phyloP scores from a whole-genome alignment of 1,284 basidiomycete genomes.

The Microbotryomycetes sp. region DNA sequence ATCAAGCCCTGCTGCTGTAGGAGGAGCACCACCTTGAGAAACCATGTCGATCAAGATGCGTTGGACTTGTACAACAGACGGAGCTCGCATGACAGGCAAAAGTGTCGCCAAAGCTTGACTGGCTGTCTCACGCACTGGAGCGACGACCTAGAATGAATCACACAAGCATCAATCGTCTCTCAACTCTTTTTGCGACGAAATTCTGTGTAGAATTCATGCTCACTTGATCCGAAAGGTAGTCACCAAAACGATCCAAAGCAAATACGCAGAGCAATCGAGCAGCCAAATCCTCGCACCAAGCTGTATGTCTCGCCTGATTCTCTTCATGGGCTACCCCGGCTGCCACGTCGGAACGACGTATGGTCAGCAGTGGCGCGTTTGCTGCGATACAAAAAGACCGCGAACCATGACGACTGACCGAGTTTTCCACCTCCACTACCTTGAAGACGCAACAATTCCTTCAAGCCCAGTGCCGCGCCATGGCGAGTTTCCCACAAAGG shows the following conservation, averaged over 20 bases:
- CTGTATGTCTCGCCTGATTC: conserved; percentile 64
- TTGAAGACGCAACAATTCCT: conserved; percentile 81
- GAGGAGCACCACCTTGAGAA: conserved; percentile 62
- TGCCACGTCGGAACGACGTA: background rate
- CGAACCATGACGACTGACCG: conserved; percentile 46
- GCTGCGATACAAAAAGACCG: background rate
- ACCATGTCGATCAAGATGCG: conserved; percentile 86
- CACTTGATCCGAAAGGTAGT: conserved; percentile 91
- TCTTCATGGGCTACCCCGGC: conserved; percentile 41
- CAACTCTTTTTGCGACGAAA: no score
- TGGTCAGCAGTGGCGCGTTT: background rate
- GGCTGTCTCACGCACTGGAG: conserved; percentile 93
- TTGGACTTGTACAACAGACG: conserved; percentile 73
- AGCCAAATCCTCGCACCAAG: conserved; percentile 83
- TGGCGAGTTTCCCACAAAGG: conserved; percentile 90
- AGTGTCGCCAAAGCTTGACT: conserved; percentile 90
- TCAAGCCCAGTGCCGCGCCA: conserved; percentile 83
- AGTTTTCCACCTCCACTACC: conserved; percentile 75
- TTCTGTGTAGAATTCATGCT: conserved; percentile 2
- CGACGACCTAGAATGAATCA: conserved; percentile 60
- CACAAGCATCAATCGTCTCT: background rate
- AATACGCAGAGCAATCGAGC: conserved; percentile 84
- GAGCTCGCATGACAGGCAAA: conserved; percentile 73
- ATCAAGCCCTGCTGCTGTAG: conserved; percentile 17
- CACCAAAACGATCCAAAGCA: conserved; percentile 93